Percentiles rank a stretch among this genome's conserved stretches.
These are phyloP conservation scores for Cenchrus fungigraminus DNA, from an alignment of 176 grass and related monocot genomes.

Conservation along the genomic window DNA sequence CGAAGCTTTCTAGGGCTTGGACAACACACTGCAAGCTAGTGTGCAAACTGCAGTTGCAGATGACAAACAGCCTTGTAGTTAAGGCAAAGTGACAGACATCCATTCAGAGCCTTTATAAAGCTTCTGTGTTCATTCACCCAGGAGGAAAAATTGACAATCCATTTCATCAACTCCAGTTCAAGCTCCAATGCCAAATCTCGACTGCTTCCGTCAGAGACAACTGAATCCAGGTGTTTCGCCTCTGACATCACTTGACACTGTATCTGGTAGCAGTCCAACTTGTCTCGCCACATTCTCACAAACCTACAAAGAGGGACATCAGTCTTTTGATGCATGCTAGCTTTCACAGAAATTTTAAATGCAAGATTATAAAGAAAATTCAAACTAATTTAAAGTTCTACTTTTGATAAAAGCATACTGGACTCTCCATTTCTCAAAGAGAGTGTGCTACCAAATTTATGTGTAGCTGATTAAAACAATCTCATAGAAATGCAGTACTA, in stretches of 20 bases:
- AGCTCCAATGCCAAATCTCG: conserved; percentile 62
- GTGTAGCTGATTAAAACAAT: not conserved
- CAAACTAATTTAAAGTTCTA: not conserved
- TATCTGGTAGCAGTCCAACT: conserved; percentile 74
- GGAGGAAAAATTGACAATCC: conserved; percentile 68
- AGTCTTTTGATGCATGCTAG: conserved; percentile 22
- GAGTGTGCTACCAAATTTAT: not conserved
- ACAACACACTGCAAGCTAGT: conserved; percentile 58
- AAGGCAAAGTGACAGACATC: conserved; percentile 87
- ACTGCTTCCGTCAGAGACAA: conserved; percentile 40
- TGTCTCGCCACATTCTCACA: conserved; percentile 79
- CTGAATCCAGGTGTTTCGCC: conserved; percentile 66
- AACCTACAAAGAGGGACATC: conserved; percentile 62
- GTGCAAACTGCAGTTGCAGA: conserved; percentile 68
- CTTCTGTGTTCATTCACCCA: conserved; percentile 89
- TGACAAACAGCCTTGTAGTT: conserved; percentile 63
- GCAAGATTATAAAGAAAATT: conserved; percentile 12
- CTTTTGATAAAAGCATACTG: not conserved
- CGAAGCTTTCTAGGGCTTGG: conserved; percentile 63
- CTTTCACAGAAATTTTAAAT: conserved; percentile 5
- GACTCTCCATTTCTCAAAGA: not conserved
- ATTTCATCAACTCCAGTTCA: conserved; percentile 90
- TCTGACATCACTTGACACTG: conserved; percentile 66
- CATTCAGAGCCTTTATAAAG: conserved; percentile 78
- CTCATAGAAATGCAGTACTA: not conserved